A percentile compares a stretch with the other conserved stretches of the same genome.
These are phyloP conservation scores for Pestalotiopsis sp. DNA, from an alignment of 2,329 filamentous ascomycete species.

Conservation along the genomic window DNA sequence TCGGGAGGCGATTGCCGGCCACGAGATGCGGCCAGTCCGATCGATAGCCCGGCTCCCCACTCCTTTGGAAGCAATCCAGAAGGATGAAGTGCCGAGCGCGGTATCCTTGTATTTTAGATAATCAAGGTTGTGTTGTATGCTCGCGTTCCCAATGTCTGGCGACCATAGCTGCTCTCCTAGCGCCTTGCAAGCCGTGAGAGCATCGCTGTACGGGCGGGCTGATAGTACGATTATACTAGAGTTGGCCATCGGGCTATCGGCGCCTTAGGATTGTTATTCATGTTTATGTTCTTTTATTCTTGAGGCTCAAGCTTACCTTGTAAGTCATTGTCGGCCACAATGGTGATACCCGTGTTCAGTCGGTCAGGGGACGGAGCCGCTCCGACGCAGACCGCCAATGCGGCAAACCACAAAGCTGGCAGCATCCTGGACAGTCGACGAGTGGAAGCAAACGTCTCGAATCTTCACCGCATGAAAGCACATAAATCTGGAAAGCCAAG, in stretches of 20 bases:
- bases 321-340: slow-evolving; percentile 44
- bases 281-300: neutral
- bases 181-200: slow-evolving; percentile 33
- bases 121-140: slow-evolving; percentile 35
- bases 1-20: slow-evolving; percentile 14
- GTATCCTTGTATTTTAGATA: slow-evolving; percentile 38
- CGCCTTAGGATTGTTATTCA: slow-evolving; percentile 26
- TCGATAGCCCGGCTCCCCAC: slow-evolving; percentile 29
- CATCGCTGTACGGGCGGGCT: slow-evolving; percentile 28
- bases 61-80: slow-evolving; percentile 37
- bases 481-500: neutral
- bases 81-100: slow-evolving; percentile 26
- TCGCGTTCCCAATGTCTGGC: slow-evolving; percentile 24
- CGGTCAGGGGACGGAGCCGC: slow-evolving; percentile 33
- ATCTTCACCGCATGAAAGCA: neutral
- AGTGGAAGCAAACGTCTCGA: neutral
- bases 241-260: slow-evolving; percentile 31
- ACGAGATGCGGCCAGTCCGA: slow-evolving; percentile 26
- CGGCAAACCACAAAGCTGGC: neutral
- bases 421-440: neutral
- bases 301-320: slow-evolving; percentile 29
- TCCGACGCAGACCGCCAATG: slow-evolving; percentile 5
- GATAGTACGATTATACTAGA: slow-evolving; percentile 39
- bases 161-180: slow-evolving; percentile 45
- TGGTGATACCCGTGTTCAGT: slow-evolving; percentile 38